Conservation (phyloP, 305 asterid genomes). For the Fraxinus angustifolia region DNA sequence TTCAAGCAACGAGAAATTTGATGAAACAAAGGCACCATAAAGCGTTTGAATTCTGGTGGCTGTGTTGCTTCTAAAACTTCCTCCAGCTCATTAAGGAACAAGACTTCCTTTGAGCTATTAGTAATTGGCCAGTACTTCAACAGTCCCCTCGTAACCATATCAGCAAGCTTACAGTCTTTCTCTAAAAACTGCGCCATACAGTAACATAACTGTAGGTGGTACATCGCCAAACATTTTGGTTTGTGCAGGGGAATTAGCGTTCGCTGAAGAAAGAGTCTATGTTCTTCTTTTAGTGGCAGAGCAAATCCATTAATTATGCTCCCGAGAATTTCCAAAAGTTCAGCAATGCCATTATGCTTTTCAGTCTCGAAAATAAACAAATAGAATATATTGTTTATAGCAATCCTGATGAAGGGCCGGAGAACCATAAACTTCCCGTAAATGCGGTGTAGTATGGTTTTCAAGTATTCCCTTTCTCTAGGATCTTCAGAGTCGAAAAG, state of each 20-base stretch:
- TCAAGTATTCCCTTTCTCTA: constrained; percentile 22
- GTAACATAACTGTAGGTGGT: constrained; percentile 21
- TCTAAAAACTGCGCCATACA: constrained; percentile 21
- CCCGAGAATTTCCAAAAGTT: constrained; percentile 21
- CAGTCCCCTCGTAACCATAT: constrained; percentile 20
- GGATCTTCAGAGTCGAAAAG: constrained; percentile 28
- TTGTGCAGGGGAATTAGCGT: constrained; percentile 24
- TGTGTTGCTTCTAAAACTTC: constrained; percentile 23
- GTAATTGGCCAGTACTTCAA: constrained; percentile 28
- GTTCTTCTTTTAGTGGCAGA: constrained; percentile 24
- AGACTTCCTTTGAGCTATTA: constrained; percentile 22
- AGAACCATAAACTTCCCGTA: constrained; percentile 24
- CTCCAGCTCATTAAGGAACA: constrained; percentile 24
- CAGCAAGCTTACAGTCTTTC: constrained; percentile 24
- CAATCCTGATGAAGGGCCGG: constrained; percentile 18
- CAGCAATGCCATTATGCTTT: constrained; percentile 25
- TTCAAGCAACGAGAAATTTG: constrained; percentile 21
- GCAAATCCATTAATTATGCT: constrained; percentile 23
- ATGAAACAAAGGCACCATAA: constrained; percentile 24
- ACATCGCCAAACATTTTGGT: constrained; percentile 26
- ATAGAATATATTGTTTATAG: constrained; percentile 24
- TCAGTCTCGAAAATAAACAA: constrained; percentile 22
- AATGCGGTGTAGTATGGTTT: constrained; percentile 19
- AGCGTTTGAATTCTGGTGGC: constrained; percentile 18
- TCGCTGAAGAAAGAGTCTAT: constrained; percentile 19